phyloP scores from a whole-genome alignment of 768 basidiomycete species.

The Agaricus subrufescens region DNA sequence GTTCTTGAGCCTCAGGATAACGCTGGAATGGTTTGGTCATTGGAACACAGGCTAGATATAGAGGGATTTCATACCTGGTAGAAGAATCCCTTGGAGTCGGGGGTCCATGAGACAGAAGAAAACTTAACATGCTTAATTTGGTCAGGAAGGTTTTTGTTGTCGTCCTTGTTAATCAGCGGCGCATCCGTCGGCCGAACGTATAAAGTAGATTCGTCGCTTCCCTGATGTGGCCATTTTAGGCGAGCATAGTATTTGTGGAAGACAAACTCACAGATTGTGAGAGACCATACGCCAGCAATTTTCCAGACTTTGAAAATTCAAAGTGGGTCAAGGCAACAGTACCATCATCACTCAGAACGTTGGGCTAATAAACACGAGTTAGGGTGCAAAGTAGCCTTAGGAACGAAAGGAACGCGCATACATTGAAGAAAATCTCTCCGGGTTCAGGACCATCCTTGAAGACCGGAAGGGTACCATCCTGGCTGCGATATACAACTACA shows the following conservation, averaged over 20 bases:
- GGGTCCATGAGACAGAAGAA: slow-evolving; percentile 66
- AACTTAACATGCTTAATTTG: slow-evolving; percentile 77
- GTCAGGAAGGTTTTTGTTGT: slow-evolving; percentile 54
- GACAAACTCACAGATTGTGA: slow-evolving; percentile 54
- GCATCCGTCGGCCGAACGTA: slow-evolving; percentile 61
- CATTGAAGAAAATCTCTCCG: slow-evolving; percentile 79
- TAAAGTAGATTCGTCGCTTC: slow-evolving; percentile 68
- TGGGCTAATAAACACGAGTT: slow-evolving; percentile 42
- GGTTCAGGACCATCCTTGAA: slow-evolving; percentile 37
- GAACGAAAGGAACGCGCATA: slow-evolving; percentile 22
- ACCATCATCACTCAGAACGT: slow-evolving; percentile 67
- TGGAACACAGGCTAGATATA: background rate
- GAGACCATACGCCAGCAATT: slow-evolving; percentile 74
- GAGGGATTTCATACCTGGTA: slow-evolving; percentile 48
- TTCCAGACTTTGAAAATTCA: slow-evolving; percentile 62
- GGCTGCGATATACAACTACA: slow-evolving; percentile 60
- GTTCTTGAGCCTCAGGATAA: slow-evolving; percentile 48
- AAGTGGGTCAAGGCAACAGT: slow-evolving; percentile 57
- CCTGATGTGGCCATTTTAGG: slow-evolving; percentile 31
- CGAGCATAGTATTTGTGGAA: slow-evolving; percentile 3
- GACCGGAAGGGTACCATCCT: slow-evolving; percentile 47
- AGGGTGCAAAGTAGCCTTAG: slow-evolving; percentile 5
- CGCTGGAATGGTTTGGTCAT: slow-evolving; percentile 28
- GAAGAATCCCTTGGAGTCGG: slow-evolving; percentile 80
- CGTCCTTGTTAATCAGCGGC: slow-evolving; percentile 46